Evolutionary conservation across 768 basidiomycete species (phyloP).

Genomic region (Mrakia gelida): DNA sequence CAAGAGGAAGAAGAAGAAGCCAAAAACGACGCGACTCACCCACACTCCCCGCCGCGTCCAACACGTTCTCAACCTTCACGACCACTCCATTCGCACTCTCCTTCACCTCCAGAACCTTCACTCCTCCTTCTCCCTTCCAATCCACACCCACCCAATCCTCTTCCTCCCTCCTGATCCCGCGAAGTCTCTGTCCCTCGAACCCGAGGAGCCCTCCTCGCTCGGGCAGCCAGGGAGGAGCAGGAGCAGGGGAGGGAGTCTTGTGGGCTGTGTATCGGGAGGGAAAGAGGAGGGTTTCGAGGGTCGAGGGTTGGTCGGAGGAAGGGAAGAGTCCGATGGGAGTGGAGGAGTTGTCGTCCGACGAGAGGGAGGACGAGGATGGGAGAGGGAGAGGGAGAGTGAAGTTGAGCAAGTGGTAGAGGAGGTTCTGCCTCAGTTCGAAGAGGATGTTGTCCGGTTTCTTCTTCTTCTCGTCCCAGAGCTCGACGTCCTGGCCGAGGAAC

Average conservation of each 20-base stretch:
- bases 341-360: constrained; percentile 21
- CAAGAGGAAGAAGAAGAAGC: too few relatives aligned
- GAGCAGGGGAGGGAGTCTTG: constrained; percentile 56
- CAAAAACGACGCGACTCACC: constrained; percentile 20
- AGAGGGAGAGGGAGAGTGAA: constrained; percentile 55
- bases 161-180: constrained; percentile 49
- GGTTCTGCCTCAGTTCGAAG: constrained; percentile 76
- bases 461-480: constrained; percentile 10
- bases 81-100: constrained; percentile 22
- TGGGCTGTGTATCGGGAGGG: constrained; percentile 34
- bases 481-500: not conserved
- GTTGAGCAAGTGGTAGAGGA: constrained; percentile 92
- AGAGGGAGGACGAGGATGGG: too few relatives aligned
- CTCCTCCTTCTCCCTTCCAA: constrained; percentile 71
- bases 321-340: too few relatives aligned
- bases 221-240: constrained; percentile 80
- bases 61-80: constrained; percentile 17
- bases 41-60: constrained; percentile 15
- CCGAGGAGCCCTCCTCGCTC: constrained; percentile 70
- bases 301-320: constrained; percentile 37
- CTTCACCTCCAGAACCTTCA: constrained; percentile 31
- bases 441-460: constrained; percentile 69
- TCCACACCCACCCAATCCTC: constrained; percentile 49
- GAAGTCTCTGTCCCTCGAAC: constrained; percentile 64
- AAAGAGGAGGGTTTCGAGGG: constrained; percentile 43